Percentiles rank a stretch among this genome's conserved stretches.
phyloP scores from a whole-genome alignment of 2,329 filamentous ascomycete species.

The Penicillium nordicum region DNA sequence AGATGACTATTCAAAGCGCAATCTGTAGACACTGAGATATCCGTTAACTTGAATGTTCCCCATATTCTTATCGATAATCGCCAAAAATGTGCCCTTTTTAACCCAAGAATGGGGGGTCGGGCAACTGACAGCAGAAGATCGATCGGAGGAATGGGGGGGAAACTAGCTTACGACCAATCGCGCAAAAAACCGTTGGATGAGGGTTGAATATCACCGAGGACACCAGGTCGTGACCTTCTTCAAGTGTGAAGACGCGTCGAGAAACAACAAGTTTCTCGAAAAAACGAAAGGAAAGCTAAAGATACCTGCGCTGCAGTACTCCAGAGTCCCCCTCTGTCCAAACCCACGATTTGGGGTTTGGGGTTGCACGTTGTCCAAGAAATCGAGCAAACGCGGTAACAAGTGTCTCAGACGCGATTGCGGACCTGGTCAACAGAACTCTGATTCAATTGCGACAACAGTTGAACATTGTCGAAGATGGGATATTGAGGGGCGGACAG shows the following conservation, averaged over 20 bases:
- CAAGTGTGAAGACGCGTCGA: constrained; percentile 15
- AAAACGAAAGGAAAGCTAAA: constrained; percentile 17
- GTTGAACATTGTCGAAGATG: constrained; percentile 24
- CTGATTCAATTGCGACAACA: constrained; percentile 16
- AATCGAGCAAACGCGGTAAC: constrained; percentile 24
- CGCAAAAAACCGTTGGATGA: constrained; percentile 10
- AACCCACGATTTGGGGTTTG: constrained; percentile 20
- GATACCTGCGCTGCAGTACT: constrained; percentile 34
- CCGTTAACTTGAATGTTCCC: constrained; percentile 12
- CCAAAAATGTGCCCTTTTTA: constrained; percentile 17
- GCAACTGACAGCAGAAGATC: constrained; percentile 20
- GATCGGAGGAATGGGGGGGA: constrained; percentile 26
- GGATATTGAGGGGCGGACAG: constrained; percentile 25
- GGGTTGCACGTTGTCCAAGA: constrained; percentile 23
- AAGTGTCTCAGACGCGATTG: constrained; percentile 25
- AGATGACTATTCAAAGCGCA: constrained; percentile 21
- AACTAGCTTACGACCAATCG: constrained; percentile 14
- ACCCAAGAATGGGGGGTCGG: constrained; percentile 11
- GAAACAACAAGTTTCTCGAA: constrained; percentile 11
- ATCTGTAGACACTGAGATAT: constrained; percentile 15
- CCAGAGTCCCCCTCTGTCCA: constrained; percentile 21
- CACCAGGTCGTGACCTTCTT: constrained; percentile 20
- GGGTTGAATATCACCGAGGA: constrained; percentile 12
- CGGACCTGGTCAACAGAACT: constrained; percentile 13
- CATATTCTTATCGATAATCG: constrained; percentile 17